Evolutionary conservation across 192 early-diverging fungal genomes (phyloP), one percentile per base, ranked within the genome.

Genomic region (Coemansia sp.): DNA sequence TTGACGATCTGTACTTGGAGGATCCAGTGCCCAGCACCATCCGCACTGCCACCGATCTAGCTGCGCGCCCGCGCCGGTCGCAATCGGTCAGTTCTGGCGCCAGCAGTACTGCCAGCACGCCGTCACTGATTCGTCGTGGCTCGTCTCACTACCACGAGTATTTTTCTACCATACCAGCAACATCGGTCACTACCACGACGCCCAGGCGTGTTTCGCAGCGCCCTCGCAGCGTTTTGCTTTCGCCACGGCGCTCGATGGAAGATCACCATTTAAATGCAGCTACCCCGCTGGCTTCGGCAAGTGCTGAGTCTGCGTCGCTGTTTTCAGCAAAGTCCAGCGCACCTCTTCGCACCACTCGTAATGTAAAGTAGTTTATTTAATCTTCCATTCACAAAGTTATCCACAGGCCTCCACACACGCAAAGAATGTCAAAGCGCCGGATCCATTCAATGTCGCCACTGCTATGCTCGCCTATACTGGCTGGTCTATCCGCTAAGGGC

Each of bases 1-100:
- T 79, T 14, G 68, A 73, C 51, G 71, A 79, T 35, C 58, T 79
- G 19, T 78, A 78, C 51, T 30, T 78, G 56, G 74, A 78, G n/a
- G 74, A 78, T 47, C 74, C 74, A 12, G 59, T 78, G 5, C 74
- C 74, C 28, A 63, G 55, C 49, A 56, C 68, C n/a, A 67, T 78
- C 54, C 54, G 66, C 10, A 31, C 59, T 26, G 23, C 55, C 14
- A 13, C 59, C 11, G 68, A 70, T 46, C 45, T 48, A 6, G 37
- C 42, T 33, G 50, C 64, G 10, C 63, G 74, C 7, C 74, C 74
- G 41, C 74, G 74, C 38, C 63, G 74, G 33, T 78, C 74, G 48
- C 74, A 78, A 57, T 78, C 74, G 31, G 74, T 78, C 38, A 78
- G 74, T 56, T 69, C 67, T 9, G 73, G 67, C 33, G 67, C 52